Evolutionary conservation across 768 basidiomycete species (phyloP), one percentile per base, ranked within the genome.

Genomic region (Suillus subaureus): DNA sequence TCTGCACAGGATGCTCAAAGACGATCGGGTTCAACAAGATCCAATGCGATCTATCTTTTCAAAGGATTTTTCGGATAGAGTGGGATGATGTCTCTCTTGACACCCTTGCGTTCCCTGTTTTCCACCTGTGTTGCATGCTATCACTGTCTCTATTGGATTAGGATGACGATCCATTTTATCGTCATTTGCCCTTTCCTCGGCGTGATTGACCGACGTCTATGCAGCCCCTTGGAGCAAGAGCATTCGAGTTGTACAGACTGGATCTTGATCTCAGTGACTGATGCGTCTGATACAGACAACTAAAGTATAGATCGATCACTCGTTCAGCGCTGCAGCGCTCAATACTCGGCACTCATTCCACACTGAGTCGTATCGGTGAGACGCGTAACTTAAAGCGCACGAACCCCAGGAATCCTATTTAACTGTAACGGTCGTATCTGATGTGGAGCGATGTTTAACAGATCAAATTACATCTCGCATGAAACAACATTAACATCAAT

Each of bases 1-100:
- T 57, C 56, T 54, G 66, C 40, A 28, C 39, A 96, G 95, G 56
- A 92, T 97, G 90, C 79, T 97, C 68, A 94, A 92, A 77, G 96
- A 97, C 75, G 93, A 95, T 31, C 89, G 96, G 5, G 77, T 86
- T 42, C 89, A 89, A 68, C 74, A 82, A 54, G 79, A 83, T 49
- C 77, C 83, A 26, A 76, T 78, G 11, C 80, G 82, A 23, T 85
- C 88, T 0, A 70, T 88, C 42, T 85, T 87, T 69, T 72, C 74
- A 28, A 75, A 79, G 55, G 85, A 87, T 64, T 74, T 79, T 49
- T 76, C 82, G 6, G 85, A 87, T 70, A 75, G 80, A 35, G 67
- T 84, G 39, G 83, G 75, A 63, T 82, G 61, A 68, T 2, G 26
- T 35, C 21, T 40, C 28, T 37, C 40, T 28, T 8, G 61, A 37